Base-by-base conservation (phyloP, 257 asterid genomes). In the Solanum phureja region DNA sequence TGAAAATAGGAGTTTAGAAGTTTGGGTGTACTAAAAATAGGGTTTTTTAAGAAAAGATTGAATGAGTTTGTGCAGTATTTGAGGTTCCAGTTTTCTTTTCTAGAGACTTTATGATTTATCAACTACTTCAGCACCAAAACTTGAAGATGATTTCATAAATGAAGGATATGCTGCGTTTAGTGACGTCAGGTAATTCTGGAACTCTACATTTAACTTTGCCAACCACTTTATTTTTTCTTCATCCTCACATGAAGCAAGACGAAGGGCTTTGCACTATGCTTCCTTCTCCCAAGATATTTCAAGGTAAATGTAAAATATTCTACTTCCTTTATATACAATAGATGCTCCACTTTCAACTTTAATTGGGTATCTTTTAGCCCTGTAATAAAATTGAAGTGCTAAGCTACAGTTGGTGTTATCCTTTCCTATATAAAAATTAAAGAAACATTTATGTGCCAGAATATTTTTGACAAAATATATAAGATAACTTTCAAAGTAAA, bases 241-340 rank as follows among this genome's bases (percentile, higher is more conserved):
- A 88, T 93, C 95, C 76, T 89, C 86, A 83, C 89, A 91, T 58
- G 98, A 95, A 92, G 98, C 98, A 89, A 94, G 92, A 85, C 98
- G 98, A 84, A 97, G 98, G 84, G 95, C 98, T 95, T 93, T 97
- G 89, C 99, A 97, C 99, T 98, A 97, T 86, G 98, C 92, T 91
- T 97, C 99, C 89, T 97, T 97, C 90, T 95, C 99, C 98, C 98
- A 95, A 88, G 99, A 93, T 86, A 98, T 97, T 88, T 97, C 98
- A 21, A 93, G 93, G 92, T 95, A 97, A 86, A 97, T 85, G 92
- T 93, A 95, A 83, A 97, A 37, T 72, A 82, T 87, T 89, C 91
- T 91, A 89, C 91, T 90, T 91, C 98, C 98, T 89, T 92, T 92
- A 91, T 95, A 97, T 88, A 95, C 71, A n/a, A 84, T 86, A 83